These are phyloP conservation scores for Gossypium gossypioides DNA, from an alignment of 441 rosid genomes.

Conservation along the genomic window DNA sequence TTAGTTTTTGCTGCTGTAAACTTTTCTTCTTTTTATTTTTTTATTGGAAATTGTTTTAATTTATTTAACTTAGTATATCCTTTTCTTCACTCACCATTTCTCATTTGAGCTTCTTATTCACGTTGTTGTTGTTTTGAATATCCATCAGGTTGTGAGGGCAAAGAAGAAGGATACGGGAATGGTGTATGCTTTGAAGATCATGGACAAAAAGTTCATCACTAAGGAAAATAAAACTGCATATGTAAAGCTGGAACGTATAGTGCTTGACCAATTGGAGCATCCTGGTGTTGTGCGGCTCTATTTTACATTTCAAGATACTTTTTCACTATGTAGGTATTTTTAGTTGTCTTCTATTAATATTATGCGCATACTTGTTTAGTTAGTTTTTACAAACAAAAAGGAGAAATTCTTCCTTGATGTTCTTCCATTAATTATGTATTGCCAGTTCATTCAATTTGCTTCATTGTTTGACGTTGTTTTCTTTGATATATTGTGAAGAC, in stretches of 20 bases:
- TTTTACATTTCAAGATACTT: slow-evolving; percentile 61
- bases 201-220: slow-evolving; percentile 98
- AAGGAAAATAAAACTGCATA: slow-evolving; percentile 97
- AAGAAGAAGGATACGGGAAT: slow-evolving; percentile 84
- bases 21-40: background rate
- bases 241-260: slow-evolving; percentile 82
- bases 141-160: slow-evolving; percentile 79
- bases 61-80: background rate
- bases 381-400: background rate
- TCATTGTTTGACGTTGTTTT: slow-evolving; percentile 12
- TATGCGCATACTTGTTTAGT: background rate
- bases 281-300: slow-evolving; percentile 59
- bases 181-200: slow-evolving; percentile 89
- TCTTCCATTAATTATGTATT: slow-evolving; percentile 3
- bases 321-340: slow-evolving; percentile 47
- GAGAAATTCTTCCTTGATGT: background rate
- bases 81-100: background rate
- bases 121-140: slow-evolving; percentile 14
- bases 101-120: slow-evolving; percentile 4
- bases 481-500: slow-evolving; percentile 40
- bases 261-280: slow-evolving; percentile 64
- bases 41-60: background rate
- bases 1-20: background rate
- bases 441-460: slow-evolving; percentile 14
- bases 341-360: slow-evolving; percentile 12